Conservation (phyloP, 2,329 filamentous ascomycete species). For the Diaporthe citrichinensis region DNA sequence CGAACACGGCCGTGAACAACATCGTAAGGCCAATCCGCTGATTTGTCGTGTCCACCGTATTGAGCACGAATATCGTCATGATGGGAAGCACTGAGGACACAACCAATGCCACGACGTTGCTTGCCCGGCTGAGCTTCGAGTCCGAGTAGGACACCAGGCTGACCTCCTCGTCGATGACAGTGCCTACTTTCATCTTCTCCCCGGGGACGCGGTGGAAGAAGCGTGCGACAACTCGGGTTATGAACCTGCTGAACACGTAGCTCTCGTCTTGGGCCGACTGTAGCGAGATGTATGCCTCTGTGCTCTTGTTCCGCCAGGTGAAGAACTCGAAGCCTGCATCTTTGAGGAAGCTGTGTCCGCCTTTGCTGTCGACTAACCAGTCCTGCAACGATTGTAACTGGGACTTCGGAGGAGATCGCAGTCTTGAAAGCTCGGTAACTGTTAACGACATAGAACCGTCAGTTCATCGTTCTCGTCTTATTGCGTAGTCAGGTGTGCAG, state of each 20-base stretch:
- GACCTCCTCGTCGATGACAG: not conserved
- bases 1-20: not conserved
- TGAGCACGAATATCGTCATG: not conserved
- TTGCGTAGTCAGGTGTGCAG: not conserved
- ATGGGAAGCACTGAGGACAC: not conserved
- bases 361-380: not conserved
- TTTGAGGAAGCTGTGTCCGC: not conserved
- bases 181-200: not conserved
- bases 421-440: not conserved
- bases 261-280: not conserved
- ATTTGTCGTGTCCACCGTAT: not conserved
- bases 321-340: not conserved
- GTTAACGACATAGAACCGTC: not conserved
- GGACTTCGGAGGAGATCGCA: not conserved
- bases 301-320: not conserved
- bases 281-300: not conserved
- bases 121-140: not conserved
- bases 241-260: not conserved
- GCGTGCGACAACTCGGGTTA: not conserved
- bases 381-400: not conserved
- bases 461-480: not conserved
- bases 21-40: not conserved
- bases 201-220: not conserved
- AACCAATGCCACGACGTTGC: not conserved
- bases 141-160: not conserved